phyloP scores from a whole-genome alignment of 345 rosid species.

The Pugionium cornutum region DNA sequence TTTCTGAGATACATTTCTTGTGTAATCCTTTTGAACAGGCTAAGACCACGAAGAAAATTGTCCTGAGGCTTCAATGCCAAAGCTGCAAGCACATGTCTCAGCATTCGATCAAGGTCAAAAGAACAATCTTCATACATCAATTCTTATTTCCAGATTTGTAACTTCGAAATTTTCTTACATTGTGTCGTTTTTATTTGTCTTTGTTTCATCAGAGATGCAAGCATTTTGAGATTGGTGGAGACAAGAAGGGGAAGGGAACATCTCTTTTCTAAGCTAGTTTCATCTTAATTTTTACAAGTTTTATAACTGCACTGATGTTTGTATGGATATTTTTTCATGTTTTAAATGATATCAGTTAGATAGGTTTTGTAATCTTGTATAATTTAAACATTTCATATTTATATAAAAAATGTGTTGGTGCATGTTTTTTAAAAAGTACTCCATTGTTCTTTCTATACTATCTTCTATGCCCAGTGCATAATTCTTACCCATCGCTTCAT shows the following conservation, averaged over 20 bases:
- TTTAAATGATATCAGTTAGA: too few species aligned
- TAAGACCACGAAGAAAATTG: constrained; percentile 90
- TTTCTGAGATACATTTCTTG: not conserved
- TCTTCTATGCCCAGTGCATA: too few species aligned
- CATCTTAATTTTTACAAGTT: constrained; percentile 14
- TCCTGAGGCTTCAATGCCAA: constrained; percentile 80
- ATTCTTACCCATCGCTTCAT: too few species aligned
- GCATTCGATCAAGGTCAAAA: constrained; percentile 61
- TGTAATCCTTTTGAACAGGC: constrained; percentile 42
- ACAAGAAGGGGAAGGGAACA: constrained; percentile 75
- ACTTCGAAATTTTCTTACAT: not conserved
- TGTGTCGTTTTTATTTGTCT: not conserved
- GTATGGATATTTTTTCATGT: too few species aligned
- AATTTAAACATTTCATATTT: too few species aligned
- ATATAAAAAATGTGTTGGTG: too few species aligned
- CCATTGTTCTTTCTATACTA: too few species aligned
- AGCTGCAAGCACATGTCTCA: constrained; percentile 80
- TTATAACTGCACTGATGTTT: too few species aligned
- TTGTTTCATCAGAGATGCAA: constrained; percentile 59
- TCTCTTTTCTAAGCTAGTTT: constrained; percentile 50
- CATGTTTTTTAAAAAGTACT: too few species aligned
- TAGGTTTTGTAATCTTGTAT: too few species aligned
- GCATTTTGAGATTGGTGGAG: constrained; percentile 72
- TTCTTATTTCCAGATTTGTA: not conserved
- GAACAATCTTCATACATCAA: not conserved